Evolutionary conservation across 202 grass and related monocot species (phyloP), one percentile per base, ranked within the genome.

Genomic region (Zizania palustris): DNA sequence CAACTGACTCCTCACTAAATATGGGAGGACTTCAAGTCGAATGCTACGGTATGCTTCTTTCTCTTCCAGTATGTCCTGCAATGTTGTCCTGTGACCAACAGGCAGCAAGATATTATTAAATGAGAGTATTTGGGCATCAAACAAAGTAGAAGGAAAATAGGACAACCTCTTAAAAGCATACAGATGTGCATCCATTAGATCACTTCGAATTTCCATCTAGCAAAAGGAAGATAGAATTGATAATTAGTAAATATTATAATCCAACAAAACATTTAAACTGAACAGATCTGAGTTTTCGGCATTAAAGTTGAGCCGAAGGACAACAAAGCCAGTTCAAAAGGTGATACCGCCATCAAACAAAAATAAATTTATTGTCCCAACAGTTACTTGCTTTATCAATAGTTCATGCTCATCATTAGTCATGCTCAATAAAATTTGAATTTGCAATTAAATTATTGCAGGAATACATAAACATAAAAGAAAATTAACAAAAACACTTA

Each of bases 181-280:
- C 63, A 98, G 81, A 85, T 98, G 91, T 63, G 91, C 95, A 87
- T 98, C 95, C 95, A 95, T 95, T 49, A 95, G 85, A 85, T 98
- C 95, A 73, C 83, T 89, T 90, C 83, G 91, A 74, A 98, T 95
- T 90, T 98, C 95, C 87, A 95, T 94, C 95, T 98, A 88, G 36
- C 34, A 70, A 69, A 50, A 77, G 63, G 18, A 46, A 88, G 62
- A 68, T 70, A 69, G 28, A 55, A 45, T 19, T 74, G 4, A 81
- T 60, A 85, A 74, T 65, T 82, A 71, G 63, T 79, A 69, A 40
- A 38, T 16, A 69, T 50, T 63, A 79, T 48, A 50, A n/a, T 6
- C n/a, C 1, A 75, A 75, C 55, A 82, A 53, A 69, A 37, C 36
- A 80, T 14, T 28, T 11, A 22, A 53, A 48, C n/a, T 22, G 13